Evolutionary conservation across 2,329 filamentous ascomycete genomes (phyloP).

Genomic region (Fusarium decemcellulare): DNA sequence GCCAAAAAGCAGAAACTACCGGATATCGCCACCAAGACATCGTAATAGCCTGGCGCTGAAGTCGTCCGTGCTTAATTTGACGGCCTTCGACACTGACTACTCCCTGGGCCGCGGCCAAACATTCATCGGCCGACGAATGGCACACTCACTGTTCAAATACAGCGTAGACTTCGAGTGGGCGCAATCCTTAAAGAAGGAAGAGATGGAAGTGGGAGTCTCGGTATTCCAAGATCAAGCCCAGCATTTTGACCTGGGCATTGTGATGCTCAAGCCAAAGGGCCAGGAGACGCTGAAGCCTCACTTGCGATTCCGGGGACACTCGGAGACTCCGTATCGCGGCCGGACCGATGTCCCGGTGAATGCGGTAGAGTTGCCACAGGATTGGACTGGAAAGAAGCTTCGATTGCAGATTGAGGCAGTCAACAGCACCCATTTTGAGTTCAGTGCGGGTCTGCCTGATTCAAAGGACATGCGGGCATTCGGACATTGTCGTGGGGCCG

Average conservation of each 20-base stretch:
- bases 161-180: conserved; percentile 61
- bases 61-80: conserved; percentile 68
- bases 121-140: conserved; percentile 68
- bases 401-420: conserved; percentile 6
- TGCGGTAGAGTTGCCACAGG: background rate
- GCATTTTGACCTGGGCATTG: conserved; percentile 64
- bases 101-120: conserved; percentile 43
- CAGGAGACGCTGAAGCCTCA: background rate
- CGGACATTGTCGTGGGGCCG: conserved; percentile 5
- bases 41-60: conserved; percentile 61
- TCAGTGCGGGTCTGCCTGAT: background rate
- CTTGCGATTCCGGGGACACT: conserved; percentile 19
- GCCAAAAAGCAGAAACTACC: conserved; percentile 51
- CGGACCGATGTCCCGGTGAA: background rate
- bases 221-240: conserved; percentile 68
- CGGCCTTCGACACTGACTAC: conserved; percentile 51
- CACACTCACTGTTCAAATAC: conserved; percentile 68
- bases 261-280: conserved; percentile 45
- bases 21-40: conserved; percentile 58
- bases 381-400: conserved; percentile 16
- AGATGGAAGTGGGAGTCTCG: conserved; percentile 67
- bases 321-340: conserved; percentile 20
- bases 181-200: conserved; percentile 46
- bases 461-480: background rate
- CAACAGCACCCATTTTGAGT: conserved; percentile 20